Evolutionary conservation across 1,139 yeast genomes (phyloP), one percentile per base, ranked within the genome.

Genomic region (Candida tropicalis): DNA sequence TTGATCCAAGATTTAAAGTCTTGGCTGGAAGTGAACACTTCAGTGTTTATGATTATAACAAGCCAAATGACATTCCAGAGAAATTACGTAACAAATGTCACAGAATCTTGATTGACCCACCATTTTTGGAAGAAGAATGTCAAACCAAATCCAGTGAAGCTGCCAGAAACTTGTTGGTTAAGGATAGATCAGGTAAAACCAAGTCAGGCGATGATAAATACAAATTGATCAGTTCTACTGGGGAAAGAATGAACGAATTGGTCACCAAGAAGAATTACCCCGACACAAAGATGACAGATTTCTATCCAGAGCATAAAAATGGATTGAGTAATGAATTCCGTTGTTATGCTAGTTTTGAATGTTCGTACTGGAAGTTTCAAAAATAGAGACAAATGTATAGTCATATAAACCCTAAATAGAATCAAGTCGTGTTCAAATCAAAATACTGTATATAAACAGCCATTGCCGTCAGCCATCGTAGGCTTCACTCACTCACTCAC

Each of bases 271-370:
- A 73, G 42, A 77, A 77, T 17, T 89, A 89, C 55, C 87, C 90
- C 5, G 87, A 75, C 42, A 73, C 86, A 1, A 56, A 65, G 22
- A 72, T 81, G 42, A 89, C 97, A 0, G 67, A 74, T 32, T 90
- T 86, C 61, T 62, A 64, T 39, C 97, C 97, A 0, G 85, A 84
- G 53, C 97, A 90, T 59, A 83, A 83, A 45, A 86, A 87, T 54
- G 96, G 96, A 0, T 72, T 90, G 46, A 84, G 91, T 57, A 90
- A 90, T 60, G 97, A 90, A 63, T 90, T 88, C 60, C 70, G 88
- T 54, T 88, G 96, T 56, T 89, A 87, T 58, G 89, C 97, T 1
- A 77, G 81, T 36, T 87, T 80, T 53, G 93, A 85, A 58, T 62
- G 75, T 44, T 39, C 54, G 4, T 51, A 58, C 39, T 73, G 77